Percentiles rank a stretch among this genome's conserved stretches.
Evolutionary conservation across 495 filamentous ascomycete species (phyloP).

Genomic region (Penicillium robsamsonii): DNA sequence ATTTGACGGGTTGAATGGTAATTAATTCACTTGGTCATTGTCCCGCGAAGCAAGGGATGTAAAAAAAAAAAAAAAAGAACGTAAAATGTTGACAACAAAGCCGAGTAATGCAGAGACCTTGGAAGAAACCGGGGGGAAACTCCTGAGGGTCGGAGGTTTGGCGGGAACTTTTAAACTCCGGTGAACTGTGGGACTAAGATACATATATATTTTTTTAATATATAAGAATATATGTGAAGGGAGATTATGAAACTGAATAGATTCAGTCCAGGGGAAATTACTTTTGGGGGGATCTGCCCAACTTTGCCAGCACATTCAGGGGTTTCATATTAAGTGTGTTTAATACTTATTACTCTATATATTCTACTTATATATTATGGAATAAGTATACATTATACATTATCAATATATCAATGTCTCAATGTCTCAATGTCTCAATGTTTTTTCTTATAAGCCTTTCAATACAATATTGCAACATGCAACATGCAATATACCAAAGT

Average conservation of each 20-base stretch:
- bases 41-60: not conserved
- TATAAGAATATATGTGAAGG: not conserved
- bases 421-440: too few relatives aligned
- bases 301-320: slow-evolving; percentile 2
- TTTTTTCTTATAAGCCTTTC: not conserved
- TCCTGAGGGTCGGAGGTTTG: not conserved
- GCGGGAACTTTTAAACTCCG: not conserved
- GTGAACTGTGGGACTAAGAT: not conserved
- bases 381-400: not conserved
- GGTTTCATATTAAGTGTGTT: not conserved
- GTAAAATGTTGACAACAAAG: not conserved
- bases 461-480: not conserved
- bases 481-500: not conserved
- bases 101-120: not conserved
- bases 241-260: not conserved
- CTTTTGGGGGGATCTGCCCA: not conserved
- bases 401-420: not conserved
- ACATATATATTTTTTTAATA: not conserved
- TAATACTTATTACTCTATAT: not conserved
- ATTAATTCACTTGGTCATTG: not conserved
- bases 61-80: not conserved
- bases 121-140: not conserved
- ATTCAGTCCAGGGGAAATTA: not conserved
- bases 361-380: not conserved
- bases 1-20: not conserved